Evolutionary conservation across 768 basidiomycete genomes (phyloP).

Genomic region (Kwoniella bestiolae): DNA sequence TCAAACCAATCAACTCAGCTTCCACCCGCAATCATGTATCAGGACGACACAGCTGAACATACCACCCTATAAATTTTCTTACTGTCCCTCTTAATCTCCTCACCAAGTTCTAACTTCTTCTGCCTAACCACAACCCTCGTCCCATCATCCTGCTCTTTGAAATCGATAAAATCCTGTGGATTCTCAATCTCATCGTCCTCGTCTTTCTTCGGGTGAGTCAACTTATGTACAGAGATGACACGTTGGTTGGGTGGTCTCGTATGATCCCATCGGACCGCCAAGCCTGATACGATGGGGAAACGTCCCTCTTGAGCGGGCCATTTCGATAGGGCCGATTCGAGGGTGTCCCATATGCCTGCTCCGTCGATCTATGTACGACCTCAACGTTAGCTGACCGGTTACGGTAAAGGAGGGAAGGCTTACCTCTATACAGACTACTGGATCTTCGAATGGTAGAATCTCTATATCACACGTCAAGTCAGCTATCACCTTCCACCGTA

Average conservation of each 20-base stretch:
- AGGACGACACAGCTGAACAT: conserved; percentile 8
- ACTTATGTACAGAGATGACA: conserved; percentile 66
- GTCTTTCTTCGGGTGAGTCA: conserved; percentile 60
- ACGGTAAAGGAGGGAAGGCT: conserved; percentile 35
- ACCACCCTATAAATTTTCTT: conserved; percentile 75
- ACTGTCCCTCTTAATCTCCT: conserved; percentile 64
- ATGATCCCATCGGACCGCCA: conserved; percentile 86
- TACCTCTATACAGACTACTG: conserved; percentile 77
- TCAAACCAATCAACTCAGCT: not conserved
- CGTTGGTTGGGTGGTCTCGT: conserved; percentile 70
- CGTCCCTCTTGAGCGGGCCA: conserved; percentile 94
- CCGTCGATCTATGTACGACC: conserved; percentile 62
- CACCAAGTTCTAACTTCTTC: conserved; percentile 49
- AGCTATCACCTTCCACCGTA: not conserved
- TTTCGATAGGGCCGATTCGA: conserved; percentile 72
- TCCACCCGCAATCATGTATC: not conserved
- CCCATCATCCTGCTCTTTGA: conserved; percentile 53
- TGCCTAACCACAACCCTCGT: conserved; percentile 52
- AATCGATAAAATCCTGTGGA: conserved; percentile 48
- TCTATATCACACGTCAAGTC: conserved; percentile 58
- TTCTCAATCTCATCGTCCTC: conserved; percentile 36
- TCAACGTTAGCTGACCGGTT: not conserved
- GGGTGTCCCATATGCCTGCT: conserved; percentile 73
- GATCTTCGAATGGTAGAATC: conserved; percentile 86
- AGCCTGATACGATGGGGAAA: conserved; percentile 84